Evolutionary conservation across 345 rosid genomes (phyloP).

Genomic region (Populus davidiana): DNA sequence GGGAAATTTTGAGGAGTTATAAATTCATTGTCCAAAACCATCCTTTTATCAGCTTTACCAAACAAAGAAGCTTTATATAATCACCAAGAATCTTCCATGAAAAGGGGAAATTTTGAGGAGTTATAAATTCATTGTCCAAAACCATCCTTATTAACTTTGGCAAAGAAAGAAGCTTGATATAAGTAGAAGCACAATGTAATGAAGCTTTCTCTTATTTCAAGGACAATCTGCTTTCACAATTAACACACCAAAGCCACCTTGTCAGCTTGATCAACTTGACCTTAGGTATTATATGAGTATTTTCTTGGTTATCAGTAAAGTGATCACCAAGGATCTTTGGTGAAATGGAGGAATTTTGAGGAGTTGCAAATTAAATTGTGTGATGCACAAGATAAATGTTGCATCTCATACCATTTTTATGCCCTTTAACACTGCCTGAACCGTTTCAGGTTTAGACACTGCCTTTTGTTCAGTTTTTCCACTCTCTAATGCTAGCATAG

Average conservation of each 20-base stretch:
- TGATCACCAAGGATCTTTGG: background rate
- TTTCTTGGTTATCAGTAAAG: background rate
- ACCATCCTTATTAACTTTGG: background rate
- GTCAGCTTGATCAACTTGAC: background rate
- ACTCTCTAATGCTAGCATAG: slow-evolving; percentile 45
- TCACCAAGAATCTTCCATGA: background rate
- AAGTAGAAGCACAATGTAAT: background rate
- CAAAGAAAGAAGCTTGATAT: background rate
- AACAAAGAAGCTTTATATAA: background rate
- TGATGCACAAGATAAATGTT: background rate
- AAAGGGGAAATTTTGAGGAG: background rate
- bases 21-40: background rate
- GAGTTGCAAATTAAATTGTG: background rate
- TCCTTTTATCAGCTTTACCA: background rate
- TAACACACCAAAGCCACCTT: background rate
- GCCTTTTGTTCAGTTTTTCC: slow-evolving; percentile 65
- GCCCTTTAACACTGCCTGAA: slow-evolving; percentile 83
- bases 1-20: background rate
- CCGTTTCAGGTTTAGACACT: slow-evolving; percentile 54
- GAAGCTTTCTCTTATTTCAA: background rate
- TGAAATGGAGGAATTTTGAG: background rate
- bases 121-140: background rate
- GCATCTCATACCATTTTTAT: slow-evolving; percentile 63
- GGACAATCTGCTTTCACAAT: background rate
- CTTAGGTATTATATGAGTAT: background rate